These are phyloP conservation scores for Zasmidium cellare DNA, from an alignment of 2,329 filamentous ascomycete species.

Conservation along the genomic window DNA sequence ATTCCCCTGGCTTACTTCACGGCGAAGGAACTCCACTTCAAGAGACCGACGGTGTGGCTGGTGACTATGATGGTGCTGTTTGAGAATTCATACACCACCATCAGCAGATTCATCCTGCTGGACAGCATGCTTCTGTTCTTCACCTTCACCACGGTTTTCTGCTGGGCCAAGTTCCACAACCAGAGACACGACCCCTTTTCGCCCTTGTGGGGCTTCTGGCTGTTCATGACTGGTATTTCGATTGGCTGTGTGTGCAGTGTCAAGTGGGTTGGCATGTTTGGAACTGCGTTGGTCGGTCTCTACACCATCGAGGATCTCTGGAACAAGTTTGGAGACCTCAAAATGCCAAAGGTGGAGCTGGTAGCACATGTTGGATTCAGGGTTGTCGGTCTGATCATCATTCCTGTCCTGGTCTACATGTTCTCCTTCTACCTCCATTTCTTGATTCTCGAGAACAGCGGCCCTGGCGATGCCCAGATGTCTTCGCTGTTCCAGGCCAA, in stretches of 20 bases:
- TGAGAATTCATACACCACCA: conserved; percentile 99
- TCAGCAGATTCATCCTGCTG: conserved; percentile 95
- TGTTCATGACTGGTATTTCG: conserved; percentile 88
- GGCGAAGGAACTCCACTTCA: conserved; percentile 84
- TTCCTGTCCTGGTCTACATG: conserved; percentile 90
- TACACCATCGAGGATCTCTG: conserved; percentile 97
- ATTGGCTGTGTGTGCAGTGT: conserved; percentile 98
- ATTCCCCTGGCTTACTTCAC: conserved; percentile 95
- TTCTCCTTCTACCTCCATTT: conserved; percentile 96
- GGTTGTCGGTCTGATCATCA: conserved; percentile 80
- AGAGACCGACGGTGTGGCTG: conserved; percentile 86
- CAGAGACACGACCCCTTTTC: conserved; percentile 84
- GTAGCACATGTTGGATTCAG: conserved; percentile 77
- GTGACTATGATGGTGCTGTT: conserved; percentile 96
- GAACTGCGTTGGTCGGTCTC: conserved; percentile 88
- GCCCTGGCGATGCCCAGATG: conserved; percentile 99
- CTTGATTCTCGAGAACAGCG: conserved; percentile 85
- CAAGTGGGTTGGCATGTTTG: conserved; percentile 96
- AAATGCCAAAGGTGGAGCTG: conserved; percentile 77
- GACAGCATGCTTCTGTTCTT: conserved; percentile 99
- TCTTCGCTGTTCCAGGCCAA: conserved; percentile 99
- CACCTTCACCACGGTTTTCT: conserved; percentile 95
- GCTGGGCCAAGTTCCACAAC: conserved; percentile 95
- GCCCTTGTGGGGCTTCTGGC: conserved; percentile 90
- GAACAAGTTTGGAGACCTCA: conserved; percentile 94